Base-by-base conservation (phyloP, 1,139 yeast genomes). In the Diutina neorugosa region DNA sequence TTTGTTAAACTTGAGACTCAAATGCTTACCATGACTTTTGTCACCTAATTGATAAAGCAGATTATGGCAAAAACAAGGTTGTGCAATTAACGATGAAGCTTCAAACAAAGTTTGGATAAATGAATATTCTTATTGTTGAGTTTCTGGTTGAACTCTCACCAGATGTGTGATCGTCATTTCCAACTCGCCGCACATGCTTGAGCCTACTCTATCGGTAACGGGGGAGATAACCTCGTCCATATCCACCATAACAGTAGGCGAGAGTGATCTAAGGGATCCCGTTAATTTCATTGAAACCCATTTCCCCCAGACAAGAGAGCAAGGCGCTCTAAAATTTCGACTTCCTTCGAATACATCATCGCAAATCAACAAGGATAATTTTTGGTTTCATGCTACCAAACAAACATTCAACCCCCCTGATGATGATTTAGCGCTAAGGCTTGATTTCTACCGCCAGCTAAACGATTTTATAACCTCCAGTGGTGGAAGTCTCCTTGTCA, bases 361-460 rank as follows among this genome's bases (percentile, higher is more conserved):
- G 34, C 48, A 20, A 4, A 19, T 69, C 43, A 64, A 67, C 53
- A 63, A 69, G 3, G 83, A 81, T 53, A 68, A 74, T n/a, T 73
- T 78, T 57, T 71, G 77, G 71, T 82, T 86, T 60, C 74, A 75
- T 53, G 73, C 87, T 2, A 74, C 82, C 53, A 61, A 64, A 50
- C 58, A 67, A 16, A 59, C 68, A 54, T 63, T 64, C 54, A 68
- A 66, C 55, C 67, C 74, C 2, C 57, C 55, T 1, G 56, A 58
- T 11, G 67, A 69, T 57, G 76, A 71, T 54, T 52, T 70, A 27
- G 59, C 56, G 44, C 59, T 61, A 54, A 60, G 76, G 52, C 61
- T 72, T 20, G 55, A 58, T 47, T 72, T 72, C 53, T 70, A 69
- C 52, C 56, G 61, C 16, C 68, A 66, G 40, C 63, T 72, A 46